Evolutionary conservation across 2,329 filamentous ascomycete species (phyloP).

Genomic region (Phoma sp.): DNA sequence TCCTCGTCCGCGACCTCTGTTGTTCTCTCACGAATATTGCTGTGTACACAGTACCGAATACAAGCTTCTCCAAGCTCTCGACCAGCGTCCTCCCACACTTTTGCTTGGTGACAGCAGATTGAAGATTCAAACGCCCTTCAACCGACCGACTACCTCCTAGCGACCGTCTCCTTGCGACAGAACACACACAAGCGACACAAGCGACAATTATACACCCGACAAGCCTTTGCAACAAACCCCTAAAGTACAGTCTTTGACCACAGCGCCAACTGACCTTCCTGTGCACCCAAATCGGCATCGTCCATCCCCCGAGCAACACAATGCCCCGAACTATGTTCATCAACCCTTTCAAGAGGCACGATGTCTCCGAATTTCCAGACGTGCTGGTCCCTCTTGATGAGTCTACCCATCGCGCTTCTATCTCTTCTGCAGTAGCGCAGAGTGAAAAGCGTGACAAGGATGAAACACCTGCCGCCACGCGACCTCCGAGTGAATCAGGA

Average conservation of each 20-base stretch:
- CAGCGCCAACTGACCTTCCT: slow-evolving; percentile 6
- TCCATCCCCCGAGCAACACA: slow-evolving; percentile 24
- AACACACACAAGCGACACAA: slow-evolving; percentile 1
- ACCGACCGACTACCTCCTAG: neutral
- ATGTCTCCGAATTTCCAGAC: slow-evolving; percentile 59
- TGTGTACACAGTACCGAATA: slow-evolving; percentile 24
- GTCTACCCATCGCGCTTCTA: slow-evolving; percentile 50
- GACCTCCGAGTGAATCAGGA: slow-evolving; percentile 34
- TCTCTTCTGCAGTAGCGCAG: slow-evolving; percentile 33
- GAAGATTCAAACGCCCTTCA: slow-evolving; percentile 17
- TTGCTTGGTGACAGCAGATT: slow-evolving; percentile 30
- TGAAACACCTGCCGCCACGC: slow-evolving; percentile 30
- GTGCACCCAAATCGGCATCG: slow-evolving; percentile 8
- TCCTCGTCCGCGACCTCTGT: slow-evolving; percentile 2
- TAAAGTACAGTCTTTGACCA: slow-evolving; percentile 2
- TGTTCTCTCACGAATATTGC: neutral
- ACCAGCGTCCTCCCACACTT: slow-evolving; percentile 27
- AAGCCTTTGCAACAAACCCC: slow-evolving; percentile 12
- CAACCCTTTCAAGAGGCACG: slow-evolving; percentile 60
- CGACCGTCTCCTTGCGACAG: slow-evolving; percentile 11
- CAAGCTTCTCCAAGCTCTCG: slow-evolving; percentile 37
- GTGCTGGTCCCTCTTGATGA: slow-evolving; percentile 60
- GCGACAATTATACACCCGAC: neutral
- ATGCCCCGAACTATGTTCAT: slow-evolving; percentile 52
- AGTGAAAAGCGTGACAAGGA: slow-evolving; percentile 34